Evolutionary conservation across 345 rosid species (phyloP), one percentile per base, ranked within the genome.

Genomic region (Hirschfeldia incana): DNA sequence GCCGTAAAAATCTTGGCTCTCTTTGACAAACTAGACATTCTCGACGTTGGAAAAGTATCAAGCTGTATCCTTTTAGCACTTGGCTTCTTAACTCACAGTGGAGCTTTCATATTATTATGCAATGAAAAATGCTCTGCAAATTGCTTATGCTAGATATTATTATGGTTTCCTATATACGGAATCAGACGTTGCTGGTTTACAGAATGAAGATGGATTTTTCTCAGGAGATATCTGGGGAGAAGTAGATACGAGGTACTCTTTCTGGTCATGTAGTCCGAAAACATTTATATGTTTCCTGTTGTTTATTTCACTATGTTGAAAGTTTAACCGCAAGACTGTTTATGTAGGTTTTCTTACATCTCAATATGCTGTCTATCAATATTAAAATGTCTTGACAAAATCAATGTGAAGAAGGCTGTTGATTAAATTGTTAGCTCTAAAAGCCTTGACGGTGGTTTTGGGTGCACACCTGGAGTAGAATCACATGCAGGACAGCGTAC

Each of bases 191-290:
- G 82, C 83, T 62, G 87, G 88, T 7, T 80, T 93, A 80, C 99
- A 95, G 84, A 91, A 95, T 72, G 94, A 89, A 74, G 97, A 95
- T 71, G 99, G 99, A 60, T 95, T 98, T 55, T 93, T 95, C 84
- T 84, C 94, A 2, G 98, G 99, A 55, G 99, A 95, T 73, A 85
- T 84, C 15, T 95, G 97, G 98, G 99, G 98, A 59, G 99, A 95
- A 87, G 89, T 91, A 73, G 99, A 95, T 83, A 83, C 97, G 16
- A 80, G 97, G 98, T 95, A 76, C 8, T 5, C 8, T 9, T 1
- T 9, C 7, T 36, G 39, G 9, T 9, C 39, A 36, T 36, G 68
- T 73, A n/a, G 4, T 2, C 9, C 9, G 6, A 36, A 8, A n/a
- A n/a, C n/a, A n/a, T n/a, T n/a, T n/a, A n/a, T n/a, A n/a, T n/a